Evolutionary conservation across 495 filamentous ascomycete species (phyloP).

Genomic region (Aspergillus sclerotiicarbonarius): DNA sequence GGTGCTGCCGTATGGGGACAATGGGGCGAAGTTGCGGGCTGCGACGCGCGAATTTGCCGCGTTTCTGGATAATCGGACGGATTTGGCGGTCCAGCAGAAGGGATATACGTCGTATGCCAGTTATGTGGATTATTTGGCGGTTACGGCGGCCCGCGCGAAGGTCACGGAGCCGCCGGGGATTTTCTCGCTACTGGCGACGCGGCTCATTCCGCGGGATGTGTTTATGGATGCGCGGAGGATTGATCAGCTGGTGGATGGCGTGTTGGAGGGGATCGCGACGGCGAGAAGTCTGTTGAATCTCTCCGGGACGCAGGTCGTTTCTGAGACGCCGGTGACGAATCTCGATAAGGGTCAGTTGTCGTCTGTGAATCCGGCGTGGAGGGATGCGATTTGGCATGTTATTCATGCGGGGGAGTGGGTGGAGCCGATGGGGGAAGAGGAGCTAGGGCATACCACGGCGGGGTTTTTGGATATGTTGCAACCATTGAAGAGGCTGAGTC

Average conservation of each 20-base stretch:
- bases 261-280: slow-evolving; percentile 10
- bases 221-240: slow-evolving; percentile 18
- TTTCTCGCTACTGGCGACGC: slow-evolving; percentile 21
- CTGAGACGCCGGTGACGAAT: slow-evolving; percentile 17
- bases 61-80: slow-evolving; percentile 6
- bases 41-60: slow-evolving; percentile 12
- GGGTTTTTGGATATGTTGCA: neutral
- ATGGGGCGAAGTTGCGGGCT: slow-evolving; percentile 17
- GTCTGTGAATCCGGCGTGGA: slow-evolving; percentile 18
- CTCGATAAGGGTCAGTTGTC: slow-evolving; percentile 8
- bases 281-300: slow-evolving; percentile 7
- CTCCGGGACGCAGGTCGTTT: slow-evolving; percentile 16
- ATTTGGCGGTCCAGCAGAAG: slow-evolving; percentile 9
- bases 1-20: slow-evolving; percentile 17
- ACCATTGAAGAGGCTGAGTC: slow-evolving; percentile 19
- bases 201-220: slow-evolving; percentile 21
- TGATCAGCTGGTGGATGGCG: slow-evolving; percentile 15
- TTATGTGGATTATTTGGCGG: slow-evolving; percentile 14
- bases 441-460: slow-evolving; percentile 2
- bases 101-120: slow-evolving; percentile 15
- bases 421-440: neutral
- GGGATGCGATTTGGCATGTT: slow-evolving; percentile 22
- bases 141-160: slow-evolving; percentile 13
- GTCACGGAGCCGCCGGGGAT: slow-evolving; percentile 18
- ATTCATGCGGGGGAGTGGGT: slow-evolving; percentile 17